These are phyloP conservation scores for Lactarius pseudohatsudake DNA, from an alignment of 768 basidiomycete genomes.

Conservation along the genomic window DNA sequence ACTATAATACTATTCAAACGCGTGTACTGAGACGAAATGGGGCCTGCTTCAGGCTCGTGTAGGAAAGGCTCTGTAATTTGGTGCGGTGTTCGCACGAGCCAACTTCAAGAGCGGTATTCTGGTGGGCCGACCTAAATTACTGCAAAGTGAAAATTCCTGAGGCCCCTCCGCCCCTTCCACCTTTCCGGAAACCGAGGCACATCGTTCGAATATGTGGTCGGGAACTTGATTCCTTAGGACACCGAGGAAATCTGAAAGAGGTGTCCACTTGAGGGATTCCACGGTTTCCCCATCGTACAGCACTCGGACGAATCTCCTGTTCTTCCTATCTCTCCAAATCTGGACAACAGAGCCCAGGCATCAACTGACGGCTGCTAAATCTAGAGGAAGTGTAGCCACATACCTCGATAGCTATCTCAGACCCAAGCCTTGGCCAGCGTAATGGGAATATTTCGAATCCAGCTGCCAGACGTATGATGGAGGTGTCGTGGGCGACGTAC, in stretches of 20 bases:
- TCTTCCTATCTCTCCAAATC: slow-evolving; percentile 39
- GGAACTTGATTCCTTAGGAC: slow-evolving; percentile 39
- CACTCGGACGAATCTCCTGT: slow-evolving; percentile 40
- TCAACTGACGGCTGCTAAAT: background rate
- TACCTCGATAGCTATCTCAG: slow-evolving; percentile 43
- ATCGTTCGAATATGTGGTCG: slow-evolving; percentile 33
- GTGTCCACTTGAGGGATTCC: slow-evolving; percentile 38
- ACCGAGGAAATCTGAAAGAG: slow-evolving; percentile 37
- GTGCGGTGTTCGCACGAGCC: background rate
- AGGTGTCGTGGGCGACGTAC: slow-evolving; percentile 48
- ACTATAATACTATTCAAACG: background rate
- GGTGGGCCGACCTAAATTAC: background rate
- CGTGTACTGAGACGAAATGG: background rate
- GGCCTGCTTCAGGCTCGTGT: no score
- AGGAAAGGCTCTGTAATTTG: background rate
- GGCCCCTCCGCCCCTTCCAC: no score
- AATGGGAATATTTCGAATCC: slow-evolving; percentile 39
- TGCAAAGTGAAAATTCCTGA: background rate
- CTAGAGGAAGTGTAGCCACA: background rate
- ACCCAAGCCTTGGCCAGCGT: slow-evolving; percentile 48
- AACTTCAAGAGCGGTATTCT: background rate
- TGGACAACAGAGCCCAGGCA: slow-evolving; percentile 19
- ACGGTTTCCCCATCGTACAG: slow-evolving; percentile 45
- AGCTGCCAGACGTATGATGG: slow-evolving; percentile 40
- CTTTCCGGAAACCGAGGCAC: slow-evolving; percentile 12